Evolutionary conservation across 2,329 filamentous ascomycete genomes (phyloP).

Genomic region (Trichoderma citrinoviride): DNA sequence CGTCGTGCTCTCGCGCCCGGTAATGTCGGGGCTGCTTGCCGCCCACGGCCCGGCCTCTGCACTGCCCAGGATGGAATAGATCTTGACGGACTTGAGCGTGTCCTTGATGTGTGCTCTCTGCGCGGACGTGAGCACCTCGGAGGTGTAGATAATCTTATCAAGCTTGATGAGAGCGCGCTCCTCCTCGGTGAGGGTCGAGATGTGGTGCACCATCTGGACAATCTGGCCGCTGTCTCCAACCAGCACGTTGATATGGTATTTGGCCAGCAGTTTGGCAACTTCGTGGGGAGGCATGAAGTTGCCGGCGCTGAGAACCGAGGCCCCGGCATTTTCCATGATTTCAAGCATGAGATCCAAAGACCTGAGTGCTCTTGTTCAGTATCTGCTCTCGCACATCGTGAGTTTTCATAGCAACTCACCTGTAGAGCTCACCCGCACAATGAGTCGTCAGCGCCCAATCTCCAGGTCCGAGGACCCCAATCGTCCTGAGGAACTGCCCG

Average conservation of each 20-base stretch:
- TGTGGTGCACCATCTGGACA: constrained; percentile 36
- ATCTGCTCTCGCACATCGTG: not conserved
- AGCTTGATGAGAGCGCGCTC: constrained; percentile 32
- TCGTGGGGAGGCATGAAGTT: constrained; percentile 28
- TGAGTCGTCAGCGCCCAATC: constrained; percentile 44
- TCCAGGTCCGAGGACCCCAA: constrained; percentile 33
- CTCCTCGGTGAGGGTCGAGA: constrained; percentile 31
- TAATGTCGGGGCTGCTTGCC: constrained; percentile 33
- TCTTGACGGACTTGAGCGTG: constrained; percentile 34
- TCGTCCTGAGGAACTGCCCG: constrained; percentile 33
- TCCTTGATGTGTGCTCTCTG: constrained; percentile 35
- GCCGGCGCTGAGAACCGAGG: constrained; percentile 39
- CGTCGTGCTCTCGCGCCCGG: constrained; percentile 8
- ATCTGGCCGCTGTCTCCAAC: constrained; percentile 41
- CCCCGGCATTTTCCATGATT: constrained; percentile 42
- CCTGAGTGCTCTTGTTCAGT: constrained; percentile 22
- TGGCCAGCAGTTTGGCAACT: constrained; percentile 30
- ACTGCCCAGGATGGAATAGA: constrained; percentile 43
- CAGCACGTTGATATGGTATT: constrained; percentile 40
- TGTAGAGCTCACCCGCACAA: constrained; percentile 37
- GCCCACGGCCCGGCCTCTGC: constrained; percentile 44
- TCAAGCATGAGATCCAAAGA: constrained; percentile 42
- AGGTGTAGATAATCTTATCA: constrained; percentile 46
- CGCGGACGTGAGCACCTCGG: constrained; percentile 36
- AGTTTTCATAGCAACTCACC: constrained; percentile 27